Evolutionary conservation across 176 grass and related monocot species (phyloP).

Genomic region (Triticum timopheevii): DNA sequence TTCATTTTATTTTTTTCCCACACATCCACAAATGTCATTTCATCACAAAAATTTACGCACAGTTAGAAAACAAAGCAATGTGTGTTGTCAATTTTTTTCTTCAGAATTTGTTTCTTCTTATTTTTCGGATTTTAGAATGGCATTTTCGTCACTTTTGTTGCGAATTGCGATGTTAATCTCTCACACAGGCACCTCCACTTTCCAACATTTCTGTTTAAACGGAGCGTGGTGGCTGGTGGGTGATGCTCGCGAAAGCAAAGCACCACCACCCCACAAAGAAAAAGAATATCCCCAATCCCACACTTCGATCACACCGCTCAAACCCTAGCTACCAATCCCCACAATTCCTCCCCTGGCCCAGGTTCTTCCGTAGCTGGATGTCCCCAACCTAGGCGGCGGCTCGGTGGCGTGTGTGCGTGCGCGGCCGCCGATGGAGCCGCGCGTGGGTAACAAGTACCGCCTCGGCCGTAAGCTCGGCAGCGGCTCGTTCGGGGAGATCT

Average conservation of each 20-base stretch:
- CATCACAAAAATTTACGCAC: too few species aligned
- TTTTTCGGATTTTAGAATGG: too few species aligned
- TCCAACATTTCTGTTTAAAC: background rate
- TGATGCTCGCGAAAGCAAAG: conserved; percentile 26
- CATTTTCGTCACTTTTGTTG: background rate
- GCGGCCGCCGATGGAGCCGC: conserved; percentile 55
- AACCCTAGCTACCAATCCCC: conserved; percentile 30
- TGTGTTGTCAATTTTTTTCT: too few species aligned
- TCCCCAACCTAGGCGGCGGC: background rate
- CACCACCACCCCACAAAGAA: background rate
- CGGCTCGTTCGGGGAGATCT: conserved; percentile 81
- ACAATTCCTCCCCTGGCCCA: background rate
- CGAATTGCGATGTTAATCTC: background rate
- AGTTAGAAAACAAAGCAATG: too few species aligned
- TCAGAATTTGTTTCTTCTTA: too few species aligned
- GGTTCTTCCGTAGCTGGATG: conserved; percentile 16
- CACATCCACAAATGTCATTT: too few species aligned
- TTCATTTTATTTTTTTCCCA: too few species aligned
- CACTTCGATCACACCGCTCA: background rate
- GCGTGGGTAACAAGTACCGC: conserved; percentile 75
- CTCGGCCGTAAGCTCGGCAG: conserved; percentile 79
- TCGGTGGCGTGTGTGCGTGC: background rate
- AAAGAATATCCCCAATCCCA: conserved; percentile 10
- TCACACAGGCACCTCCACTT: background rate
- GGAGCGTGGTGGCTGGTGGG: background rate